These are phyloP conservation scores for Solanum habrochaites DNA, from an alignment of 257 asterid genomes.

Conservation along the genomic window DNA sequence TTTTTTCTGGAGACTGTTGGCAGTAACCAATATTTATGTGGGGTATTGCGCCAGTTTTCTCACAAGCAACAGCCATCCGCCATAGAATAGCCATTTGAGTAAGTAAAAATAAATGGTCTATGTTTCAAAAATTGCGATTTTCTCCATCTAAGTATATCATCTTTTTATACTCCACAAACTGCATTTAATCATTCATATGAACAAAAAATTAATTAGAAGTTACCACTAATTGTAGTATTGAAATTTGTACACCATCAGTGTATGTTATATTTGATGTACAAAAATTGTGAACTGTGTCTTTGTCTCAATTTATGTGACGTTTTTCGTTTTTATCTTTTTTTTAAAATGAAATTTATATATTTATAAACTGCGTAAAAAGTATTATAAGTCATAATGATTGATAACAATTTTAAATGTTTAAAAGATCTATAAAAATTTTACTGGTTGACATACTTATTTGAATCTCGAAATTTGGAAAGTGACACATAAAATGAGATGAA, in stretches of 20 bases:
- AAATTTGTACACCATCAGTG: background rate
- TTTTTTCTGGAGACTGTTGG: background rate
- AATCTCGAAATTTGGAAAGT: no score
- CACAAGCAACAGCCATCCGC: conserved; percentile 4
- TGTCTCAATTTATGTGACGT: no score
- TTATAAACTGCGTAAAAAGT: no score
- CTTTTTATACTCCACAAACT: conserved; percentile 8
- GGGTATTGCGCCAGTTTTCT: background rate
- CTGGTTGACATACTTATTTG: no score
- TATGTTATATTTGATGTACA: background rate
- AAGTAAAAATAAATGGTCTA: conserved; percentile 3
- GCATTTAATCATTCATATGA: background rate
- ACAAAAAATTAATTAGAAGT: no score
- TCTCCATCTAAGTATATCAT: conserved; percentile 10
- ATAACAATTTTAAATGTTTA: no score
- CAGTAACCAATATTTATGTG: background rate
- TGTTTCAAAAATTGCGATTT: conserved; percentile 1
- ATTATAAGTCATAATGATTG: no score
- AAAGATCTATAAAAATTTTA: no score
- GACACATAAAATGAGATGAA: no score
- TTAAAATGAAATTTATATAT: no score
- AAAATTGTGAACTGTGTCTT: background rate
- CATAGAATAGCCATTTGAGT: background rate
- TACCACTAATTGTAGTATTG: background rate
- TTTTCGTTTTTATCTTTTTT: no score